Evolutionary conservation across 352 stramenopile genomes (phyloP), one percentile per base, ranked within the genome.

Genomic region (Pythium apleroticum): DNA sequence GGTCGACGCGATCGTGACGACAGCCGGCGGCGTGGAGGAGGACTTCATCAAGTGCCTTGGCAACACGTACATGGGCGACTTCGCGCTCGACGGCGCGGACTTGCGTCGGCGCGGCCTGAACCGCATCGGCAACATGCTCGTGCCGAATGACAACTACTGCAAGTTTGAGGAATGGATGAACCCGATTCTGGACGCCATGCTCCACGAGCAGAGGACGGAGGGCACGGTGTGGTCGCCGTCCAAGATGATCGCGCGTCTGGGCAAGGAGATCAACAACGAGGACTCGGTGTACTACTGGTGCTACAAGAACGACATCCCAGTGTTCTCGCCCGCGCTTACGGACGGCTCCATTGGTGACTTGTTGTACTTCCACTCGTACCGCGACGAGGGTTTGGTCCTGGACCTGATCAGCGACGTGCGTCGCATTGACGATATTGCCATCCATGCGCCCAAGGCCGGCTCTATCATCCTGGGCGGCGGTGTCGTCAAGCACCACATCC

Each of bases 361-460:
- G 98, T 92, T 99, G n/a, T 99, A 99, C 85, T 99, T 99, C 73
- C 97, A 99, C 77, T 99, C 95, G 60, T 99, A 99, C 86, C 98
- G 98, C 72, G 91, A 97, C 22, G 88, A 94, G 45, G 98, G 97
- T 4, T 97, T 99, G 52, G 73, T 99, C 10, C 68, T 99, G 11
- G 98, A 99, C 71, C 98, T 99, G 63, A 91, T 89, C 19, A 89
- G 94, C 54, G 98, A 99, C 73, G 99, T 99, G 69, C 95, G 97
- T 33, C 75, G 73, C 28, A 98, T 99, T 66, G 99, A 99, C 72
- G 97, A 99, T 76, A 85, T 97, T 37, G 96, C 97, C 2, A 96
- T 99, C 55, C 88, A 90, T 55, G 96, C 97, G 27, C 89, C 98
- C 39, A 86, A 86, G 61, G 88, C 81, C 54, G 99, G 97, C 7